Evolutionary conservation across 352 stramenopile species (phyloP).

Genomic region (Saprolegnia diclina): DNA sequence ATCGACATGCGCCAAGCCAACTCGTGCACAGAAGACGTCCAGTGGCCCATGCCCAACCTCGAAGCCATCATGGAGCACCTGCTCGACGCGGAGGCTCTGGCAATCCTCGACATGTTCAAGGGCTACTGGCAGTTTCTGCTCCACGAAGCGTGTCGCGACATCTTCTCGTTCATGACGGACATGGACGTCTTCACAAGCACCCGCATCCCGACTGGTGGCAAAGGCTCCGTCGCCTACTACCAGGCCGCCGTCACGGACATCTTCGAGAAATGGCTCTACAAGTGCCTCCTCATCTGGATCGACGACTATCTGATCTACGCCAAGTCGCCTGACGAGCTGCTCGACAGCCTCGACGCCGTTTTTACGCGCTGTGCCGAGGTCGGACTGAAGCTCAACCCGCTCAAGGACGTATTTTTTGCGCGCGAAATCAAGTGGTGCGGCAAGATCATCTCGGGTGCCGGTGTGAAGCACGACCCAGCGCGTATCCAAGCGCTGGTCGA

Average conservation of each 20-base stretch:
- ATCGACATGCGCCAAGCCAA: slow-evolving; percentile 29
- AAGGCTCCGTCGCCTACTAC: background rate
- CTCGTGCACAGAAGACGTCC: slow-evolving; percentile 23
- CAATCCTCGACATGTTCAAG: slow-evolving; percentile 29
- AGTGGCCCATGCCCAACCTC: slow-evolving; percentile 28
- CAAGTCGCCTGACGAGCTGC: background rate
- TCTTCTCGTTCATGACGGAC: slow-evolving; percentile 26
- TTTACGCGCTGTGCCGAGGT: background rate
- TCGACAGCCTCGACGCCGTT: background rate
- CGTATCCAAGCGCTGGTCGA: slow-evolving; percentile 20
- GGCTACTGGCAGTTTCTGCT: slow-evolving; percentile 31
- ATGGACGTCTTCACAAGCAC: slow-evolving; percentile 22
- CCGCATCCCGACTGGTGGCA: slow-evolving; percentile 2
- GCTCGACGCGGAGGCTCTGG: slow-evolving; percentile 3
- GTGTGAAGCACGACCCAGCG: slow-evolving; percentile 25
- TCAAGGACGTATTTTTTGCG: slow-evolving; percentile 20
- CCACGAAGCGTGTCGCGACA: slow-evolving; percentile 19
- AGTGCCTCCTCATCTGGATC: slow-evolving; percentile 12
- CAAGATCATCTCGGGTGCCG: slow-evolving; percentile 9
- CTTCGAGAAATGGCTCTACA: slow-evolving; percentile 9
- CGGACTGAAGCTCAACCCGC: slow-evolving; percentile 23
- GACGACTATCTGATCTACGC: slow-evolving; percentile 1
- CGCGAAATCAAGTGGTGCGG: slow-evolving; percentile 25
- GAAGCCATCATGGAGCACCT: slow-evolving; percentile 23
- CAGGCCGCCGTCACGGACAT: background rate